phyloP scores from a whole-genome alignment of 1,139 yeast species.

The Zhuliangozyma blackwelliae region DNA sequence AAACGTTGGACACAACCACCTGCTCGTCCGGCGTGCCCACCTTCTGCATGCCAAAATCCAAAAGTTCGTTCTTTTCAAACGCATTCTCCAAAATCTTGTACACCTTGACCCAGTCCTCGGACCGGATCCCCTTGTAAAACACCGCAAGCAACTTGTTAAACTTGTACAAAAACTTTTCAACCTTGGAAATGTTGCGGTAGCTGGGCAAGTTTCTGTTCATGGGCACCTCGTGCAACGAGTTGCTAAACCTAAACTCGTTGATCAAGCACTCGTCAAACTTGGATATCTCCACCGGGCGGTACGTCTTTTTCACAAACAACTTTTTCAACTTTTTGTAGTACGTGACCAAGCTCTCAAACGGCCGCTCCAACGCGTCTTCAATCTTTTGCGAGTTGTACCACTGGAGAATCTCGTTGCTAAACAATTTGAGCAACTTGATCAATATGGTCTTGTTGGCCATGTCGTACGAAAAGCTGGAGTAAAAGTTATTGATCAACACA shows the following conservation, averaged over 20 bases:
- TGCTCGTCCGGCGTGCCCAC: slow-evolving; percentile 47
- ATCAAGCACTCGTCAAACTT: slow-evolving; percentile 37
- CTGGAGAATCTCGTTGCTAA: slow-evolving; percentile 66
- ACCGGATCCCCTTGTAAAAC: slow-evolving; percentile 55
- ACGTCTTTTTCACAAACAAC: slow-evolving; percentile 71
- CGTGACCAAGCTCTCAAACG: slow-evolving; percentile 48
- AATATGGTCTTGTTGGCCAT: slow-evolving; percentile 56
- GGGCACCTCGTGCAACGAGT: slow-evolving; percentile 44
- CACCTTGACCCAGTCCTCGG: slow-evolving; percentile 76
- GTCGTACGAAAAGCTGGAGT: slow-evolving; percentile 71
- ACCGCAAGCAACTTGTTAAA: slow-evolving; percentile 62
- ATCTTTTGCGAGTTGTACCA: slow-evolving; percentile 61
- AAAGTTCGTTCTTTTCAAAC: slow-evolving; percentile 49
- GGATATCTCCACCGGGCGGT: slow-evolving; percentile 55
- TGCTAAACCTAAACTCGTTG: slow-evolving; percentile 38
- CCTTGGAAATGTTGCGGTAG: slow-evolving; percentile 38
- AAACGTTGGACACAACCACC: slow-evolving; percentile 64
- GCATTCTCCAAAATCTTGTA: slow-evolving; percentile 73
- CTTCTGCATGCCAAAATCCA: slow-evolving; percentile 50
- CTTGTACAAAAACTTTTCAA: slow-evolving; percentile 57
- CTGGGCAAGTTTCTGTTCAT: slow-evolving; percentile 47
- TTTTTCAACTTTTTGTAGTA: slow-evolving; percentile 69
- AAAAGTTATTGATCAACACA: slow-evolving; percentile 69
- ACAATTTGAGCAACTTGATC: slow-evolving; percentile 61
- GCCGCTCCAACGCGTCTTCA: slow-evolving; percentile 35